These are phyloP conservation scores for Podaxis pistillaris DNA, from an alignment of 768 basidiomycete species.

Conservation along the genomic window DNA sequence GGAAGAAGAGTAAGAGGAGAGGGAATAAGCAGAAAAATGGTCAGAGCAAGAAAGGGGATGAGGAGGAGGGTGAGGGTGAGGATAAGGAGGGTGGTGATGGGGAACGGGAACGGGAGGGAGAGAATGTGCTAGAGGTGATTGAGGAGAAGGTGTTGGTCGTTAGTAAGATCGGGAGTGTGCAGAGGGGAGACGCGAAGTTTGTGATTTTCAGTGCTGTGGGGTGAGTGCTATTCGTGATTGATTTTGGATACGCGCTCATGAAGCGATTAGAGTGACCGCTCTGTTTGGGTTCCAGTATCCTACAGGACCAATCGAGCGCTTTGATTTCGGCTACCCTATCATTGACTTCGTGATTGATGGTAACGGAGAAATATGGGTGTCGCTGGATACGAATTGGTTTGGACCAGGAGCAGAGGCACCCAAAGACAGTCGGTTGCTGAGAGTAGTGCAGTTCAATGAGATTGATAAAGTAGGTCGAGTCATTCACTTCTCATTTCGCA, in stretches of 20 bases:
- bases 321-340: slow-evolving; percentile 59
- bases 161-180: slow-evolving; percentile 49
- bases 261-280: slow-evolving; percentile 57
- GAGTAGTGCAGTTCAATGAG: not conserved
- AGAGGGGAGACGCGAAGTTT: slow-evolving; percentile 32
- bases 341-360: slow-evolving; percentile 47
- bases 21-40: slow-evolving; percentile 19
- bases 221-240: slow-evolving; percentile 38
- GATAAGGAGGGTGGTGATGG: slow-evolving; percentile 14
- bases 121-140: not conserved
- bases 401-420: not conserved
- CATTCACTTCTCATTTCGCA: not conserved
- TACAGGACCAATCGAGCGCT: slow-evolving; percentile 27
- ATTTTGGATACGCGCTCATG: slow-evolving; percentile 3
- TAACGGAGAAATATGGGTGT: slow-evolving; percentile 5
- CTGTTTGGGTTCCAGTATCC: slow-evolving; percentile 48
- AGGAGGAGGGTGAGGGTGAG: slow-evolving; percentile 18
- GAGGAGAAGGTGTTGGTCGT: slow-evolving; percentile 52
- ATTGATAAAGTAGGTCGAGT: not conserved
- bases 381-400: slow-evolving; percentile 4
- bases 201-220: slow-evolving; percentile 73
- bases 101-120: slow-evolving; percentile 7
- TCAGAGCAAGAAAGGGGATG: slow-evolving; percentile 21
- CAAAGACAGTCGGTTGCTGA: not conserved
- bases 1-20: slow-evolving; percentile 24